Percentiles rank a stretch among this genome's conserved stretches.
Evolutionary conservation across 2,329 filamentous ascomycete species (phyloP).

Genomic region (Aspergillus glaucus): DNA sequence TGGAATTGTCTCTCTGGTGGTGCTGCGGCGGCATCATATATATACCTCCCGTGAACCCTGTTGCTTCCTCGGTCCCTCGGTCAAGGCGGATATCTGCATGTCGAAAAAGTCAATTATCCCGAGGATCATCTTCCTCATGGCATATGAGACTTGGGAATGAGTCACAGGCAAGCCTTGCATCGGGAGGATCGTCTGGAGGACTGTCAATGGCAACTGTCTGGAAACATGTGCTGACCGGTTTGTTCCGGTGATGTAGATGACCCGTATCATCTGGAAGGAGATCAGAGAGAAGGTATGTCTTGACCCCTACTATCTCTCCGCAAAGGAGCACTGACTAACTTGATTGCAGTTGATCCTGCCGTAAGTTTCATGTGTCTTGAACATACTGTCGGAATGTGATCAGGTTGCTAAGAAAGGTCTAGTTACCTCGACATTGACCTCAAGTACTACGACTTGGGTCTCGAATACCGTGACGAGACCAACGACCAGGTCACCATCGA

Average conservation of each 20-base stretch:
- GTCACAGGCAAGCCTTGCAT: too few relatives aligned
- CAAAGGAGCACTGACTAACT: not conserved
- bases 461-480: conserved; percentile 92
- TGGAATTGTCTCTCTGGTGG: conserved; percentile 7
- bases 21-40: not conserved
- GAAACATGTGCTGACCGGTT: conserved; percentile 15
- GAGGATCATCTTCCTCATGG: conserved; percentile 7
- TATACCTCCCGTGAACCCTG: not conserved
- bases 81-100: conserved; percentile 11
- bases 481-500: conserved; percentile 94
- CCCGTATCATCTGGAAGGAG: conserved; percentile 95
- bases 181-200: too few relatives aligned
- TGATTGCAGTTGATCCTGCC: conserved; percentile 70
- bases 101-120: conserved; percentile 20
- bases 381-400: conserved; percentile 1
- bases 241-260: conserved; percentile 63
- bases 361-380: conserved; percentile 29
- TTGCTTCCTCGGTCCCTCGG: not conserved
- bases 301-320: not conserved
- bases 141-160: not conserved
- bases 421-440: conserved; percentile 91
- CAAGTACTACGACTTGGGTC: conserved; percentile 94
- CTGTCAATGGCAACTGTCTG: too few relatives aligned
- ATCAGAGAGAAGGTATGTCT: conserved; percentile 81
- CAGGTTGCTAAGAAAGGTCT: conserved; percentile 11